Percentiles rank a stretch among this genome's conserved stretches.
Conservation (phyloP, 345 rosid genomes). For the Hibiscus tridactylites region DNA sequence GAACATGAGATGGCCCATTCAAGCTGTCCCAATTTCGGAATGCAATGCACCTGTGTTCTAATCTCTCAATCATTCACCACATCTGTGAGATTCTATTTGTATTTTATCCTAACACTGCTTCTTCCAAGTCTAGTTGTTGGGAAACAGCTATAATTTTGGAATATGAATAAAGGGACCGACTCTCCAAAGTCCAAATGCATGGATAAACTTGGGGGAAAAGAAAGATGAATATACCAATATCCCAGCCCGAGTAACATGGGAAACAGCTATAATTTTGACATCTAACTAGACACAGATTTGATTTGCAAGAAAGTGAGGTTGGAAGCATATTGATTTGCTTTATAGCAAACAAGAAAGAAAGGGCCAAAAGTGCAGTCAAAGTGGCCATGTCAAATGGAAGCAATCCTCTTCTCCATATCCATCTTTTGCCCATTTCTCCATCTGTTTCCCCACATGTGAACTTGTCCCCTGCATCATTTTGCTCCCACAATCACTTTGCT, state of each 20-base stretch:
- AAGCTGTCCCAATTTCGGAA: constrained; percentile 29
- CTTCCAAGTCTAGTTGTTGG: no score
- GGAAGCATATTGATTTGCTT: constrained; percentile 32
- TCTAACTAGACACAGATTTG: constrained; percentile 7
- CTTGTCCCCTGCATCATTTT: constrained; percentile 26
- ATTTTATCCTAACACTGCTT: neutral
- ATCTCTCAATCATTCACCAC: constrained; percentile 25
- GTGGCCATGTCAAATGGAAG: constrained; percentile 22
- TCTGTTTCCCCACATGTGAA: constrained; percentile 30
- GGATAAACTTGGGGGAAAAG: no score
- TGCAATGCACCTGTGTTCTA: constrained; percentile 28
- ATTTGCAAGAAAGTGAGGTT: constrained; percentile 8
- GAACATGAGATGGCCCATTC: constrained; percentile 40
- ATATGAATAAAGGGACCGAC: no score
- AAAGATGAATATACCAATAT: no score
- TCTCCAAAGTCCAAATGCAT: no score
- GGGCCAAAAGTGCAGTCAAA: constrained; percentile 18
- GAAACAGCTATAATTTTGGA: no score
- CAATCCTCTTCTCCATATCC: constrained; percentile 27
- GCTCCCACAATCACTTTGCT: neutral
- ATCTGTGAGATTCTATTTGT: constrained; percentile 26
- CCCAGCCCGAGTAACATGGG: no score
- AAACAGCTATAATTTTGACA: no score
- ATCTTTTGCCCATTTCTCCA: constrained; percentile 30
- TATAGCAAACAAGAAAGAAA: constrained; percentile 15